Conservation (phyloP, 441 rosid genomes). For the Bruguiera hainesii region DNA sequence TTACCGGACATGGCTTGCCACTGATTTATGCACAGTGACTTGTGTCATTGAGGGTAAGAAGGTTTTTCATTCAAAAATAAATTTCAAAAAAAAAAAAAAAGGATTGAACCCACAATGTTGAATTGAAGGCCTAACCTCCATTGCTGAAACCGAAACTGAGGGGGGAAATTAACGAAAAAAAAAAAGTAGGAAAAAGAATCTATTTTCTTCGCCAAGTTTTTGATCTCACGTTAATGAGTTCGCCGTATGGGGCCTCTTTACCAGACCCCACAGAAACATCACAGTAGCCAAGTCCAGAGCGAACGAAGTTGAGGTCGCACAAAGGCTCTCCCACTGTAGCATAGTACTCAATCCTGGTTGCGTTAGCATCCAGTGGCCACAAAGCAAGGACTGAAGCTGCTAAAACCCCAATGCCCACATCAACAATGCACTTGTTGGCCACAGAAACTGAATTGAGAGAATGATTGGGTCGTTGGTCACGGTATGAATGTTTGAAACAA, state of each 20-base stretch:
- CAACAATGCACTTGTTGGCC: slow-evolving; percentile 34
- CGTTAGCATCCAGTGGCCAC: slow-evolving; percentile 67
- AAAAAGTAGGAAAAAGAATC: neutral
- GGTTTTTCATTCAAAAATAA: too few species aligned
- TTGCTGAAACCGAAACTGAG: neutral
- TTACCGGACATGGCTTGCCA: too few species aligned
- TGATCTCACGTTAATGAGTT: slow-evolving; percentile 64
- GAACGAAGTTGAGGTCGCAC: slow-evolving; percentile 59
- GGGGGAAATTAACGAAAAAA: neutral
- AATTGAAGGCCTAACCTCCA: too few species aligned
- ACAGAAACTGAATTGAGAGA: slow-evolving; percentile 17
- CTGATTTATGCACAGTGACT: too few species aligned
- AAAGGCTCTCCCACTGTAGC: slow-evolving; percentile 81
- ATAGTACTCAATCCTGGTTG: slow-evolving; percentile 79
- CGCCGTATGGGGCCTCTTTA: slow-evolving; percentile 59
- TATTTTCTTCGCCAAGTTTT: neutral
- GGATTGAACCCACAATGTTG: too few species aligned
- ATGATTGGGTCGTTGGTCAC: slow-evolving; percentile 15
- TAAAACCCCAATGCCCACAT: slow-evolving; percentile 59
- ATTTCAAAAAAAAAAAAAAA: too few species aligned
- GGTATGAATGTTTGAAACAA: slow-evolving; percentile 29
- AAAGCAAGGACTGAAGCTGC: slow-evolving; percentile 61
- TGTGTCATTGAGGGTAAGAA: too few species aligned
- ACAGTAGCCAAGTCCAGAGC: slow-evolving; percentile 83
- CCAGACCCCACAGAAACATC: slow-evolving; percentile 67